phyloP scores from a whole-genome alignment of 441 rosid genomes.

The Pelargonium myrrhifolium region DNA sequence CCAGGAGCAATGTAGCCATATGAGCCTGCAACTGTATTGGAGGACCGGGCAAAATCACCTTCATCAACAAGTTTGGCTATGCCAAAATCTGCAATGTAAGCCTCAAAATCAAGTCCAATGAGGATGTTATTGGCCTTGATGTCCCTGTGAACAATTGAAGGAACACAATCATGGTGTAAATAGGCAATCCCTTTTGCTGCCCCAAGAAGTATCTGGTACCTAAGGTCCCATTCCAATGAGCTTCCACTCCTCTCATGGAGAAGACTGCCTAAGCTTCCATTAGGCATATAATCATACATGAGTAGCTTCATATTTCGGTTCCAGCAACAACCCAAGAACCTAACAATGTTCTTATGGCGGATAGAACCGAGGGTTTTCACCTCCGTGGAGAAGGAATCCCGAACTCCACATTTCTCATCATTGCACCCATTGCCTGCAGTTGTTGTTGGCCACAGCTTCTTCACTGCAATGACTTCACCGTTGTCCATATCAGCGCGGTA shows the following conservation, averaged over 20 bases:
- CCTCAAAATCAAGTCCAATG: slow-evolving; percentile 80
- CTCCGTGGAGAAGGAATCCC: slow-evolving; percentile 91
- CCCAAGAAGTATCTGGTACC: slow-evolving; percentile 73
- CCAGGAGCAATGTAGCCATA: slow-evolving; percentile 98
- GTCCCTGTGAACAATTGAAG: slow-evolving; percentile 87
- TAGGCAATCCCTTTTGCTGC: slow-evolving; percentile 91
- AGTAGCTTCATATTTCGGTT: slow-evolving; percentile 66
- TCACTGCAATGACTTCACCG: slow-evolving; percentile 85
- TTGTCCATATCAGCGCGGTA: slow-evolving; percentile 83
- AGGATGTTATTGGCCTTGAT: slow-evolving; percentile 92
- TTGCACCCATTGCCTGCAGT: slow-evolving; percentile 34
- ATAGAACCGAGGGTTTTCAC: slow-evolving; percentile 85
- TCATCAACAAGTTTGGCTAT: slow-evolving; percentile 92
- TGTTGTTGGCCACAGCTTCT: slow-evolving; percentile 83
- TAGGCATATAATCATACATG: no score
- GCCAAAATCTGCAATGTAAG: slow-evolving; percentile 93
- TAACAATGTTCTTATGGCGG: slow-evolving; percentile 88
- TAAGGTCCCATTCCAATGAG: slow-evolving; percentile 75
- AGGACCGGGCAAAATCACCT: slow-evolving; percentile 74
- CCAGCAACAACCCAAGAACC: slow-evolving; percentile 93
- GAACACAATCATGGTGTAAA: slow-evolving; percentile 90
- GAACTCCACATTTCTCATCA: slow-evolving; percentile 42
- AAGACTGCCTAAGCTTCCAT: slow-evolving; percentile 79
- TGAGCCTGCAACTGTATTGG: slow-evolving; percentile 89
- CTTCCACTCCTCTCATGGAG: slow-evolving; percentile 82